A percentile compares a stretch with the other conserved stretches of the same genome.
These are phyloP conservation scores for Pseudogymnoascus sp. DNA, from an alignment of 2,329 filamentous ascomycete species.

Conservation along the genomic window DNA sequence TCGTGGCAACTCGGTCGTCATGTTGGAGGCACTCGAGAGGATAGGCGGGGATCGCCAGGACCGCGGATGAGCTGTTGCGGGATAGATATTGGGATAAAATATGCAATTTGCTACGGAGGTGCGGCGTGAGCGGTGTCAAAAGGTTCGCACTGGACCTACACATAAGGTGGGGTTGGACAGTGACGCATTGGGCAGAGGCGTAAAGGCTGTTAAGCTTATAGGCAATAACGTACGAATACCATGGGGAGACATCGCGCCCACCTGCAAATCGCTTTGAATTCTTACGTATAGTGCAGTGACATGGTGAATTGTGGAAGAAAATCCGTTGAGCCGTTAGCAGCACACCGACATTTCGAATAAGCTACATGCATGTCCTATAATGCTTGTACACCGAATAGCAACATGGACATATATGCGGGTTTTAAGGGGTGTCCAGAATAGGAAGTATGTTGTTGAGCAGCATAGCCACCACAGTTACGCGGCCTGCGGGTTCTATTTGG, in stretches of 20 bases:
- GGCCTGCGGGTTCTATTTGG: neutral
- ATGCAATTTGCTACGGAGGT: constrained; percentile 5
- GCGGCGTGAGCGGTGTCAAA: constrained; percentile 8
- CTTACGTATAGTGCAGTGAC: constrained; percentile 3
- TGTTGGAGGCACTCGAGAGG: constrained; percentile 77
- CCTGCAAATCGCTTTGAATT: neutral
- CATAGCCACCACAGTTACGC: constrained; percentile 9
- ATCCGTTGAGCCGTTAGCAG: neutral
- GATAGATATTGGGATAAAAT: constrained; percentile 3
- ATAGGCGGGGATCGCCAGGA: constrained; percentile 53
- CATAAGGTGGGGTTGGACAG: constrained; percentile 9
- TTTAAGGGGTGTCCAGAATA: neutral
- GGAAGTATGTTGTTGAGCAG: neutral
- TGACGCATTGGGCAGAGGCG: constrained; percentile 7
- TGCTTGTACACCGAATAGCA: neutral
- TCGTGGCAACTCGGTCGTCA: constrained; percentile 94
- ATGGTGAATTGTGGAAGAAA: constrained; percentile 1
- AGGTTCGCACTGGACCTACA: constrained; percentile 5
- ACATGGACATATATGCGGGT: neutral
- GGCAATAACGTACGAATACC: constrained; percentile 3
- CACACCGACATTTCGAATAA: constrained; percentile 1
- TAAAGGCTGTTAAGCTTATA: constrained; percentile 9
- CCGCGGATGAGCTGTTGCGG: constrained; percentile 23
- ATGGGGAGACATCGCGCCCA: constrained; percentile 6
- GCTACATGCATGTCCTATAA: neutral